Conservation (phyloP, 2,329 filamentous ascomycete genomes). For the Fusarium transvaalense region DNA sequence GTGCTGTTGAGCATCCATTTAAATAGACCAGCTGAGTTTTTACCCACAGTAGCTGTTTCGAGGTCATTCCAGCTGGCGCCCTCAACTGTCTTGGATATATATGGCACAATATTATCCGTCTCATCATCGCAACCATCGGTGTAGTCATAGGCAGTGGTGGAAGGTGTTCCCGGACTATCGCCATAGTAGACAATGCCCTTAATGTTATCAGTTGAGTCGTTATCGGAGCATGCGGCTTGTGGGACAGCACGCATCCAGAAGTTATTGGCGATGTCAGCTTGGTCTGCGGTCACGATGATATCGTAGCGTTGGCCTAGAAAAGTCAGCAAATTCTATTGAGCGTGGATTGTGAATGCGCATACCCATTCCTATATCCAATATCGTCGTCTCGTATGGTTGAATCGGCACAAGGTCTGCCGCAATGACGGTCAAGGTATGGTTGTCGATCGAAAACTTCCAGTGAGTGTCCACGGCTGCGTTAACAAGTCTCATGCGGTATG, state of each 20-base stretch:
- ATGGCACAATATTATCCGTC: slow-evolving; percentile 52
- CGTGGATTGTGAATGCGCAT: background rate
- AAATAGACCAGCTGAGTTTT: slow-evolving; percentile 11
- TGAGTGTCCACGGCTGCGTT: slow-evolving; percentile 60
- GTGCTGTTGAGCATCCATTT: slow-evolving; percentile 27
- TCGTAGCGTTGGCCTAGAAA: slow-evolving; percentile 60
- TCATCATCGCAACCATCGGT: slow-evolving; percentile 53
- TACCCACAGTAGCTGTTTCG: slow-evolving; percentile 11
- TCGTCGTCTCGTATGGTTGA: slow-evolving; percentile 63
- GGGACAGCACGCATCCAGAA: slow-evolving; percentile 65
- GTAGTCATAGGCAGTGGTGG: slow-evolving; percentile 24
- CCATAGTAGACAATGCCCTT: slow-evolving; percentile 63
- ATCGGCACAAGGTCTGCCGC: slow-evolving; percentile 70
- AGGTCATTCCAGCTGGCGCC: slow-evolving; percentile 40
- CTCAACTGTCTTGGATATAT: slow-evolving; percentile 52
- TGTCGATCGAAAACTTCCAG: slow-evolving; percentile 65
- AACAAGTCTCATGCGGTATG: slow-evolving; percentile 62
- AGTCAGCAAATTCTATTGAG: no score
- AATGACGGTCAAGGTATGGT: slow-evolving; percentile 70
- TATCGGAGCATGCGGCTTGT: slow-evolving; percentile 57
- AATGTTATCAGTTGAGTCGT: slow-evolving; percentile 58
- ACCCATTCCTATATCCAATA: slow-evolving; percentile 44
- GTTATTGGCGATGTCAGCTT: slow-evolving; percentile 48
- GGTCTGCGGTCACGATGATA: slow-evolving; percentile 59
- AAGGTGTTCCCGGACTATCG: slow-evolving; percentile 25